phyloP scores from a whole-genome alignment of 2,329 filamentous ascomycete species.

The Pyricularia pennisetigena region DNA sequence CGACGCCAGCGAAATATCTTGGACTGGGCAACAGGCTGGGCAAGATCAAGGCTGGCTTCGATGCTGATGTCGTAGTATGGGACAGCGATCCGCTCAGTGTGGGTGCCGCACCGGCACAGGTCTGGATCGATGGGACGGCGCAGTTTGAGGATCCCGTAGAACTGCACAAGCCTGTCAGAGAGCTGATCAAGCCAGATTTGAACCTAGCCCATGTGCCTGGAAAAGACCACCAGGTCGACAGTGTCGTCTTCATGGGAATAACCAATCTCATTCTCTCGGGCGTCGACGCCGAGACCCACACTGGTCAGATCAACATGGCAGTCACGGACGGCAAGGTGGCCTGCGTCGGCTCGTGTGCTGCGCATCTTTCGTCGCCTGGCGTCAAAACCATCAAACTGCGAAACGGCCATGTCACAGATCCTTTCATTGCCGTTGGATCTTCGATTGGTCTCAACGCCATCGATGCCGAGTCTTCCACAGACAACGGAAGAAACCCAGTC shows the following conservation, averaged over 20 bases:
- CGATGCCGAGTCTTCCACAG: conserved; percentile 42
- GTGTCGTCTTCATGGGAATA: conserved; percentile 48
- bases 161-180: conserved; percentile 36
- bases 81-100: conserved; percentile 52
- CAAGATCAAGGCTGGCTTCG: conserved; percentile 51
- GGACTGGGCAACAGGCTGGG: conserved; percentile 48
- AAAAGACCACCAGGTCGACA: conserved; percentile 24
- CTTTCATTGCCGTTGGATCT: conserved; percentile 52
- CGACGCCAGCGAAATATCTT: conserved; percentile 46
- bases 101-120: conserved; percentile 48
- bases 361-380: conserved; percentile 14
- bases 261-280: conserved; percentile 38
- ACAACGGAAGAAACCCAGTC: conserved; percentile 36
- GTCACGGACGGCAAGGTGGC: conserved; percentile 41
- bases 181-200: conserved; percentile 27
- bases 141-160: conserved; percentile 47
- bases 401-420: conserved; percentile 50
- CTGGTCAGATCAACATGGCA: conserved; percentile 31
- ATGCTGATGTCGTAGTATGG: conserved; percentile 53
- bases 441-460: conserved; percentile 55
- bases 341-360: conserved; percentile 45
- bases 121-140: conserved; percentile 52
- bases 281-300: conserved; percentile 19
- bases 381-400: conserved; percentile 34
- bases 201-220: conserved; percentile 30